Conservation (phyloP, 257 asterid species). For the Nyctanthes arbortristis region DNA sequence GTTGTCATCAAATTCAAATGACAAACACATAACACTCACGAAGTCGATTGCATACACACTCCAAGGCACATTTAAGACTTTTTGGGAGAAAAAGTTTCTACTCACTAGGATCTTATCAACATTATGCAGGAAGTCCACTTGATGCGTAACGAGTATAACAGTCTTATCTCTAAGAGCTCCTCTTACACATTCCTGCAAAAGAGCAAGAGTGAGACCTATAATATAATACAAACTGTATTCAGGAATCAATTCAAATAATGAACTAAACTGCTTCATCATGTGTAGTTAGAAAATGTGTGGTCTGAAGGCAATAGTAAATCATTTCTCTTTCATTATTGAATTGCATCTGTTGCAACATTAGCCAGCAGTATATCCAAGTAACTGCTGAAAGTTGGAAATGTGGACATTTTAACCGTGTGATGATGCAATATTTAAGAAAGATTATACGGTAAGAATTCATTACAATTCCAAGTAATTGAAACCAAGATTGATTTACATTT, state of each 20-base stretch:
- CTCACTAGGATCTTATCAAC: slow-evolving; percentile 87
- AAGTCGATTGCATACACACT: neutral
- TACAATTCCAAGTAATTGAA: neutral
- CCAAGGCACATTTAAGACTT: neutral
- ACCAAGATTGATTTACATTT: neutral
- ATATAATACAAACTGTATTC: neutral
- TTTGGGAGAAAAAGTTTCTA: slow-evolving; percentile 6
- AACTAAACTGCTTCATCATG: neutral
- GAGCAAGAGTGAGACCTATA: neutral
- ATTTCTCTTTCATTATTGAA: neutral
- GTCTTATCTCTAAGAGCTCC: slow-evolving; percentile 85
- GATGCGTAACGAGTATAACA: slow-evolving; percentile 85
- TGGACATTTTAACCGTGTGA: neutral
- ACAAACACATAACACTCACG: neutral
- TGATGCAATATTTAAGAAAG: neutral
- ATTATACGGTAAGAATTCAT: neutral
- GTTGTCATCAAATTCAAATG: neutral
- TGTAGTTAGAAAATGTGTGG: neutral
- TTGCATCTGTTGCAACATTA: neutral
- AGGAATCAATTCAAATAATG: neutral
- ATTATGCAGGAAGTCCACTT: slow-evolving; percentile 97
- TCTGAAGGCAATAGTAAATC: neutral
- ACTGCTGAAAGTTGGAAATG: neutral
- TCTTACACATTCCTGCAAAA: slow-evolving; percentile 80
- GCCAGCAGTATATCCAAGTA: neutral